Base-by-base conservation (phyloP, 345 rosid species). In the Euphorbia tirucalli region DNA sequence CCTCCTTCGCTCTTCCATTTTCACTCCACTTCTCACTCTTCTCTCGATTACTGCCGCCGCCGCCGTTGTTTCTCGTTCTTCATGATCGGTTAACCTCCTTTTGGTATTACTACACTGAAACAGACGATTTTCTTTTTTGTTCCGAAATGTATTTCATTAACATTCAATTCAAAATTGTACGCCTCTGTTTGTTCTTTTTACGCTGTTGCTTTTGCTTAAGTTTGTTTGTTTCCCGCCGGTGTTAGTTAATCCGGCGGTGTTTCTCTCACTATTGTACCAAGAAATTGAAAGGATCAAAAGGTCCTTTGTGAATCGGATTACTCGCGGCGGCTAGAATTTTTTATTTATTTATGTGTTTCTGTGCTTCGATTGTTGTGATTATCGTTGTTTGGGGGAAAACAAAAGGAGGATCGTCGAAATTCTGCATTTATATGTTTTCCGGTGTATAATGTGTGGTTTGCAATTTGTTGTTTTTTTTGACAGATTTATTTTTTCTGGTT, bases 1-100 rank as follows among this genome's bases (percentile, higher is more conserved):
- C 56, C 57, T n/a, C 49, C 49, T 28, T 35, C 54, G 7, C 21
- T 14, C 5, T 4, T 41, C 37, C 37, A 35, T 43, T 18, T 35
- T n/a, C n/a, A n/a, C n/a, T n/a, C n/a, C n/a, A n/a, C n/a, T n/a
- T 19, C 13, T 31, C 31, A 32, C 32, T 31, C 25, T 0, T 37
- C 28, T 13, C 6, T 15, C 16, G 15, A 19, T 14, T 19, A 3
- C 46, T 16, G 16, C 52, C 52, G 16, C 49, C 25, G 1, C 50
- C 3, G 28, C 41, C 18, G 15, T 31, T 22, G 66, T 14, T 9
- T 4, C 8, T 4, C 22, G 3, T 14, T 25, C 22, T 65, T 46
- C 22, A 8, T 57, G 78, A 77, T 80, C 82, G 80, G 24, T 78
- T 80, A 32, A 31, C 67, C 19, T 76, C 65, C 44, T 41, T 16